Percentiles rank a stretch among this genome's conserved stretches.
Conservation (phyloP, 148 eudicot genomes). For the Spergularia marina region DNA sequence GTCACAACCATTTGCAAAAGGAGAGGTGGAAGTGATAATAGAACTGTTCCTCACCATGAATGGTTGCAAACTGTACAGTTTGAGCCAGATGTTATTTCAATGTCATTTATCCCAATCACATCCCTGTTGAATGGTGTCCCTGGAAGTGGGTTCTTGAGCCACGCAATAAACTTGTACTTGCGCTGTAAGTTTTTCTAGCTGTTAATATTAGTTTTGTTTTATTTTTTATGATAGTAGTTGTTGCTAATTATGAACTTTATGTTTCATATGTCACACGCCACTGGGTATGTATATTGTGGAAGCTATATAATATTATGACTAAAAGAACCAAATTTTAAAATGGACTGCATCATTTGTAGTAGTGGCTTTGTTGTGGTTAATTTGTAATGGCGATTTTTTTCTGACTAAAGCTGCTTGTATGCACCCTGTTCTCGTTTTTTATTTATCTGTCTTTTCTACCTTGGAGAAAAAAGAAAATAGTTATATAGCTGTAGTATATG, state of each 20-base stretch:
- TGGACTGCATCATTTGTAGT: neutral
- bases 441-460: neutral
- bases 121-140: constrained; percentile 91
- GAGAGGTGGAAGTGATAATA: constrained; percentile 82
- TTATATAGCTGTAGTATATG: neutral
- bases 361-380: neutral
- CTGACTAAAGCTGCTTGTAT: too few species aligned
- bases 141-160: constrained; percentile 96
- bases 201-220: neutral
- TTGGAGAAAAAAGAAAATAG: neutral
- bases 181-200: constrained; percentile 64
- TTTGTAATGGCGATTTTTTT: neutral
- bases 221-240: neutral
- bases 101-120: constrained; percentile 95
- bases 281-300: neutral
- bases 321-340: neutral
- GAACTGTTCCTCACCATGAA: constrained; percentile 59
- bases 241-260: neutral
- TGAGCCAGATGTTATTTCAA: constrained; percentile 91
- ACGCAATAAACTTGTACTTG: constrained; percentile 91
- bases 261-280: neutral
- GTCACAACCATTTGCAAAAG: constrained; percentile 76
- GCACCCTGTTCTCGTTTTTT: neutral
- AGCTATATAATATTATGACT: neutral
- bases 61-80: constrained; percentile 86